Evolutionary conservation across 257 asterid species (phyloP).

Genomic region (Ilex asprella): DNA sequence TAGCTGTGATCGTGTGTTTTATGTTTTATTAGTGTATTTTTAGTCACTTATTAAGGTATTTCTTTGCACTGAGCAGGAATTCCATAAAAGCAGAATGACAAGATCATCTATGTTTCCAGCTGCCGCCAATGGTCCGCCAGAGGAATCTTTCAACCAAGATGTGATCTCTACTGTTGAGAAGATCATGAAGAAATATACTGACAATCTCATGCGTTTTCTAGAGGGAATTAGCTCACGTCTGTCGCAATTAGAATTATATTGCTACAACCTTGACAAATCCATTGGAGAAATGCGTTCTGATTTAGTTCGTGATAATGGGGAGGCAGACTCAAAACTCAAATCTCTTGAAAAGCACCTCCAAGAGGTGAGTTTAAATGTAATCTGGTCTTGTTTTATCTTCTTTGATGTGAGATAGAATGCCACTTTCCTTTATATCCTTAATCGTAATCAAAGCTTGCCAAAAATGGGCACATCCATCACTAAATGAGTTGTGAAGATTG

Average conservation of each 20-base stretch:
- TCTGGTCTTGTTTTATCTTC: no score
- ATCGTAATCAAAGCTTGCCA: no score
- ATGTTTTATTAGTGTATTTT: no score
- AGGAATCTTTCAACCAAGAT: constrained; percentile 68
- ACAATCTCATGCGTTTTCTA: constrained; percentile 86
- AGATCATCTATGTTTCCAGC: constrained; percentile 60
- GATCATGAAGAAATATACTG: constrained; percentile 77
- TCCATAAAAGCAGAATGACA: constrained; percentile 66
- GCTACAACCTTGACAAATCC: constrained; percentile 88
- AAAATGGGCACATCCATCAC: no score
- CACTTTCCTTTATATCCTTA: no score
- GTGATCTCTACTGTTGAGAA: constrained; percentile 56
- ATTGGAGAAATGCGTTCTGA: constrained; percentile 89
- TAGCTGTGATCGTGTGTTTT: not conserved
- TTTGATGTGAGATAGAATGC: no score
- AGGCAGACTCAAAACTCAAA: constrained; percentile 70
- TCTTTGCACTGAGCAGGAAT: constrained; percentile 47
- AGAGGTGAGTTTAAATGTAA: constrained; percentile 44
- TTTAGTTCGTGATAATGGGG: constrained; percentile 66
- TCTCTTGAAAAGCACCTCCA: constrained; percentile 79
- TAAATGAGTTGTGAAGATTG: no score
- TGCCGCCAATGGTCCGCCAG: constrained; percentile 59
- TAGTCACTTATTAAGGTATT: not conserved
- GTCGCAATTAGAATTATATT: constrained; percentile 83
- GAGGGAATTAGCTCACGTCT: constrained; percentile 93